Conservation (phyloP, 805 yeast species). For the Wickerhamiella australiensis region DNA sequence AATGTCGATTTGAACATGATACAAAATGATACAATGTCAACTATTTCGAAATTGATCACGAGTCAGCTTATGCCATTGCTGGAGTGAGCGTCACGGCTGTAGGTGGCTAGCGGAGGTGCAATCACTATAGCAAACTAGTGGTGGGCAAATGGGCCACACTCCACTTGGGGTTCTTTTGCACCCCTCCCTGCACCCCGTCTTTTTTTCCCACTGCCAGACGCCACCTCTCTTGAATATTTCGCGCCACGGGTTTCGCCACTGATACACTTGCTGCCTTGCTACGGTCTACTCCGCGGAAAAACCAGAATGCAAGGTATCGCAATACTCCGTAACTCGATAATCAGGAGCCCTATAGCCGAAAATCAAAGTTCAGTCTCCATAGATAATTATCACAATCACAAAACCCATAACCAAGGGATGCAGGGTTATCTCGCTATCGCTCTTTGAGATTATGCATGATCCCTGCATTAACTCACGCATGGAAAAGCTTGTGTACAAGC, state of each 20-base stretch:
- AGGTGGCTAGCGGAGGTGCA: too few relatives aligned
- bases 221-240: too few relatives aligned
- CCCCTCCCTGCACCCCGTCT: background rate
- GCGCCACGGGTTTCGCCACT: background rate
- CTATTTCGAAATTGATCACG: too few relatives aligned
- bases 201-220: too few relatives aligned
- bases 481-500: background rate
- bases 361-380: background rate
- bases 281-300: constrained; percentile 7
- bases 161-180: too few relatives aligned
- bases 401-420: background rate
- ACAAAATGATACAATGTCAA: too few relatives aligned
- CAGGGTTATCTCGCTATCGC: constrained; percentile 1
- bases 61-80: too few relatives aligned
- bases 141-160: too few relatives aligned
- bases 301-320: constrained; percentile 3
- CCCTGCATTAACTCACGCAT: background rate
- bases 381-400: background rate
- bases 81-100: too few relatives aligned
- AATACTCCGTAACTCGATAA: background rate
- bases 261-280: background rate
- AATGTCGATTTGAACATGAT: too few relatives aligned
- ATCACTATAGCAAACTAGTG: too few relatives aligned
- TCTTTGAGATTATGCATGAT: background rate
- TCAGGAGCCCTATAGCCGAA: background rate